A percentile compares a stretch with the other conserved stretches of the same genome.
Conservation (phyloP, 192 early-diverging fungal genomes). For the Dissophora globulifera region DNA sequence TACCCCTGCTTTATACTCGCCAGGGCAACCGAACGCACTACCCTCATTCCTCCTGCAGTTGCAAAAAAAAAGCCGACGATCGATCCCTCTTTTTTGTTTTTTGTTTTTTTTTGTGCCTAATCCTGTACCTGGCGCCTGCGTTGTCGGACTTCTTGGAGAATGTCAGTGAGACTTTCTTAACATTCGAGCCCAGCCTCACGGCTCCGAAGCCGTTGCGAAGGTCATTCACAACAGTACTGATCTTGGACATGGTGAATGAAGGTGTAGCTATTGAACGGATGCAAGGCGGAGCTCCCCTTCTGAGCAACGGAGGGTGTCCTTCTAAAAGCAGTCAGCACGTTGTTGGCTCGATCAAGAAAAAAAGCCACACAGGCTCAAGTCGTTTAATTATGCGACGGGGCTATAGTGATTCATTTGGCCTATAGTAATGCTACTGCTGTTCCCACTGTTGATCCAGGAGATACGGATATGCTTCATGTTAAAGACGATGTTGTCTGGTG, state of each 20-base stretch:
- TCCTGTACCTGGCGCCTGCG: slow-evolving; percentile 61
- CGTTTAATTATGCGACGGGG: background rate
- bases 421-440: too few species aligned
- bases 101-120: background rate
- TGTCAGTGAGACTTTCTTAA: slow-evolving; percentile 62
- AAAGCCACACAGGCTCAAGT: background rate
- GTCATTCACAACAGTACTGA: slow-evolving; percentile 35
- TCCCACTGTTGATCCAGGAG: too few species aligned
- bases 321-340: background rate
- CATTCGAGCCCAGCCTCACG: slow-evolving; percentile 49
- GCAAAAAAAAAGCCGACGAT: background rate
- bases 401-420: too few species aligned
- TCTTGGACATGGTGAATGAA: slow-evolving; percentile 17
- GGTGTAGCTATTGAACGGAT: too few species aligned
- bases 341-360: background rate
- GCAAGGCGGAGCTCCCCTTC: too few species aligned
- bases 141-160: slow-evolving; percentile 58
- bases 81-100: background rate
- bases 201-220: slow-evolving; percentile 64
- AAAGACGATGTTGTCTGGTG: too few species aligned
- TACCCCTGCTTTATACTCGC: too few species aligned
- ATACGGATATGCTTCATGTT: too few species aligned
- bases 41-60: too few species aligned
- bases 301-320: too few species aligned
- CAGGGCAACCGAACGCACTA: too few species aligned